Conservation (phyloP, 768 basidiomycete genomes). For the Rhodotorula sphaerocarpa region DNA sequence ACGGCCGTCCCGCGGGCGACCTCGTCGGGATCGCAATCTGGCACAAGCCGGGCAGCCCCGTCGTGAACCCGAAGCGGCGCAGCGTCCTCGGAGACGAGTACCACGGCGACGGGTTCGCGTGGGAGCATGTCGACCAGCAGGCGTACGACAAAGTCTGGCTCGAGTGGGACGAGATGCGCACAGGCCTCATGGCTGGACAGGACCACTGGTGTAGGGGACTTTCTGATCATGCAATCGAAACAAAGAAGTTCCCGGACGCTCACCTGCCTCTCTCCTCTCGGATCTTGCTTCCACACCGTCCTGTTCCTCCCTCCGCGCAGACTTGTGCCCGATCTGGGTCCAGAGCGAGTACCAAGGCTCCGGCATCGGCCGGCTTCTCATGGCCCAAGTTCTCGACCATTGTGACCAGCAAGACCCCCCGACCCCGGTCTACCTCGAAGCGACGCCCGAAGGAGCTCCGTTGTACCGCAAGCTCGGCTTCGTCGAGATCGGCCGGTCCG, state of each 20-base stretch:
- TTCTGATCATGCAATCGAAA: background rate
- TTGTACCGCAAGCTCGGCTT: constrained; percentile 26
- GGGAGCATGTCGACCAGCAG: background rate
- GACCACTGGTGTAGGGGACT: constrained; percentile 28
- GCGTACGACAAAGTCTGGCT: constrained; percentile 6
- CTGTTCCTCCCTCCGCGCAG: too few relatives aligned
- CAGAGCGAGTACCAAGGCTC: constrained; percentile 11
- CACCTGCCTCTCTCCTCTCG: too few relatives aligned
- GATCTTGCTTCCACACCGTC: too few relatives aligned
- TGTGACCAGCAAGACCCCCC: constrained; percentile 3
- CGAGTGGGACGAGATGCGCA: constrained; percentile 19
- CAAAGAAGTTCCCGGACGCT: background rate
- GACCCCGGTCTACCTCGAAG: constrained; percentile 26
- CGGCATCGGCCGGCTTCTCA: constrained; percentile 16
- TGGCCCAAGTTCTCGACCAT: constrained; percentile 14
- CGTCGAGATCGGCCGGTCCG: background rate
- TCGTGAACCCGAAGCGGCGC: constrained; percentile 11
- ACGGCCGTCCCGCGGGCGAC: background rate
- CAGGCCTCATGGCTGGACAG: constrained; percentile 1
- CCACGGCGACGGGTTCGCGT: constrained; percentile 6
- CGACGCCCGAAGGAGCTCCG: constrained; percentile 7
- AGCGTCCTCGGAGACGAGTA: background rate
- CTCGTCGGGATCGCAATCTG: constrained; percentile 18
- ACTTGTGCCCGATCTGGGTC: constrained; percentile 22
- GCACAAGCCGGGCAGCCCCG: constrained; percentile 1